phyloP scores from a whole-genome alignment of 208 protist genomes.

The Acanthamoeba sp. region DNA sequence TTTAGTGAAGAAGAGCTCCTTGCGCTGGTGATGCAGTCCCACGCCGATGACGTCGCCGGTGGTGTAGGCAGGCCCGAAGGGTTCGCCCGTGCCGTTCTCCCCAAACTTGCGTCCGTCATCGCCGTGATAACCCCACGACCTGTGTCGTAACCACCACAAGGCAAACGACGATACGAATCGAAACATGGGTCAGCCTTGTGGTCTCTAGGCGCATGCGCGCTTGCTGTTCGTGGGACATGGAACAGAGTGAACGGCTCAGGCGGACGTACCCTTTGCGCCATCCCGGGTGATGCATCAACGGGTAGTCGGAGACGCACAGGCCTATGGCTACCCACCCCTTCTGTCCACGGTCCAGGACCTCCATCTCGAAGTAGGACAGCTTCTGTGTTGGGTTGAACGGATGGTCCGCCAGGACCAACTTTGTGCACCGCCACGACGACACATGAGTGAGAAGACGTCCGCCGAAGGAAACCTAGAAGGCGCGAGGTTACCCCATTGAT shows the following conservation, averaged over 20 bases:
- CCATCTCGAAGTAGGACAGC: slow-evolving; percentile 25
- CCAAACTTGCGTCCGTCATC: slow-evolving; percentile 27
- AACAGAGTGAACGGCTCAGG: not conserved
- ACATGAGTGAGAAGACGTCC: not conserved
- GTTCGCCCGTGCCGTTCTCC: not conserved
- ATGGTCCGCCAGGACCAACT: slow-evolving; percentile 9
- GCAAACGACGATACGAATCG: not conserved
- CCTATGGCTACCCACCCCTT: slow-evolving; percentile 17
- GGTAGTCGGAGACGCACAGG: not conserved
- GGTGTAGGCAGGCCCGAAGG: slow-evolving; percentile 1
- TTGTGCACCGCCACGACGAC: not conserved
- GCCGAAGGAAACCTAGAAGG: not conserved
- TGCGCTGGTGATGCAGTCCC: not conserved
- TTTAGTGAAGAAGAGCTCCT: slow-evolving; percentile 7
- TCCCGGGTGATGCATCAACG: not conserved
- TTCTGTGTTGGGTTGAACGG: not conserved
- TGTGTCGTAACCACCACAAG: not conserved
- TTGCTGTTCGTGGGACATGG: no score
- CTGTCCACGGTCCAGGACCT: not conserved
- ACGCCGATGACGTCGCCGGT: slow-evolving; percentile 18
- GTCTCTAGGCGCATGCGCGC: not conserved
- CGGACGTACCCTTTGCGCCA: not conserved
- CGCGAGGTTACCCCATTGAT: slow-evolving; percentile 1
- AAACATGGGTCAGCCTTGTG: not conserved
- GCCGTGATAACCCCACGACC: slow-evolving; percentile 3